Conservation (phyloP, 371 early-diverging fungal species). For the Saksenaea vasiformis region DNA sequence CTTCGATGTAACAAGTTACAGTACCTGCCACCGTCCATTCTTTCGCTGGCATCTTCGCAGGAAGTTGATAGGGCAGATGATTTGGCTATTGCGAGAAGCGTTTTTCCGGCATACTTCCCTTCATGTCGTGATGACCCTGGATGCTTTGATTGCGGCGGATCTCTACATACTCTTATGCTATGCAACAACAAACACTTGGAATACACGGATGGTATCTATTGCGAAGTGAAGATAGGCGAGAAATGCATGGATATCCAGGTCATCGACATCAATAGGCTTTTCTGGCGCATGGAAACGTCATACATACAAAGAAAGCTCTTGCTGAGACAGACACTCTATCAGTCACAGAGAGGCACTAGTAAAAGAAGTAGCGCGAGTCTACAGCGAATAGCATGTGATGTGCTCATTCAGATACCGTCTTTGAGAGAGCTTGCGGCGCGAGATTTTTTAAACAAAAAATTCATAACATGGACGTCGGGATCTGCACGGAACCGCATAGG, state of each 20-base stretch:
- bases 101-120: conserved; percentile 19
- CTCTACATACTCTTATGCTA: conserved; percentile 27
- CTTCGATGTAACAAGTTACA: conserved; percentile 51
- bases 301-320: background rate
- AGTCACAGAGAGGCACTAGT: background rate
- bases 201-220: conserved; percentile 28
- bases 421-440: conserved; percentile 11
- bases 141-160: conserved; percentile 20
- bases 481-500: background rate
- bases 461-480: background rate
- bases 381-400: background rate
- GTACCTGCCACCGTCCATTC: conserved; percentile 49
- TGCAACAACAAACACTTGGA: conserved; percentile 31
- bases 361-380: background rate
- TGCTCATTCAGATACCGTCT: background rate
- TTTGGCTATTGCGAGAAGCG: conserved; percentile 12
- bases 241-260: background rate
- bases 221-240: conserved; percentile 6
- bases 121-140: background rate
- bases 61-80: conserved; percentile 22
- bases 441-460: background rate
- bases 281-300: background rate
- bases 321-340: background rate
- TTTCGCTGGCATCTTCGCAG: conserved; percentile 23
- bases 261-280: background rate